Evolutionary conservation across 2,329 filamentous ascomycete genomes (phyloP).

Genomic region (Hypoxylon sp.): DNA sequence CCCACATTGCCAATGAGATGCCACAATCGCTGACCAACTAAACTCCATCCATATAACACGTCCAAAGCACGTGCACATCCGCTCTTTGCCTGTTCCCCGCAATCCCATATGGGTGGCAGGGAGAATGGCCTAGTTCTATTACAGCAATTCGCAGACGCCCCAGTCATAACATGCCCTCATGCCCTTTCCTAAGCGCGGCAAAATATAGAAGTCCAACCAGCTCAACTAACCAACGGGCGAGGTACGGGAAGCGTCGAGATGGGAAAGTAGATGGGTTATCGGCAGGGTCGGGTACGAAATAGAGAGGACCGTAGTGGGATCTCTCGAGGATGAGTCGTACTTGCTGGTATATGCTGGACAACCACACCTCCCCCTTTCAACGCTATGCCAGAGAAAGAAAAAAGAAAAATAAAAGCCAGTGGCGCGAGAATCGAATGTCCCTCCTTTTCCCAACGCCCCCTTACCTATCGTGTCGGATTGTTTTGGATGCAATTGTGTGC

Average conservation of each 20-base stretch:
- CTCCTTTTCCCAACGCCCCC: slow-evolving; percentile 47
- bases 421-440: slow-evolving; percentile 37
- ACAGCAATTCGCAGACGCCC: slow-evolving; percentile 35
- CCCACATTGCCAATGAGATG: slow-evolving; percentile 35
- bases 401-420: slow-evolving; percentile 37
- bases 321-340: slow-evolving; percentile 15
- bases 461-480: slow-evolving; percentile 43
- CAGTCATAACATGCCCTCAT: slow-evolving; percentile 34
- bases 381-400: slow-evolving; percentile 34
- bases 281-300: slow-evolving; percentile 2
- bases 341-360: slow-evolving; percentile 26
- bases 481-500: slow-evolving; percentile 42
- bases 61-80: slow-evolving; percentile 16
- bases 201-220: slow-evolving; percentile 34
- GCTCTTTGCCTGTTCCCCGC: slow-evolving; percentile 25
- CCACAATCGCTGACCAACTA: slow-evolving; percentile 30
- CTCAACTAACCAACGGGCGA: slow-evolving; percentile 29
- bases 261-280: slow-evolving; percentile 11
- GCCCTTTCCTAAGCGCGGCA: slow-evolving; percentile 32
- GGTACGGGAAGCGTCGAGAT: slow-evolving; percentile 22
- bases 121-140: slow-evolving; percentile 43
- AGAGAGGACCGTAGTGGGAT: slow-evolving; percentile 3
- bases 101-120: slow-evolving; percentile 31
- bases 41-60: slow-evolving; percentile 33
- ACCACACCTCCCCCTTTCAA: slow-evolving; percentile 23